Evolutionary conservation across 2,329 filamentous ascomycete genomes (phyloP).

Genomic region (Trichoderma asperellum): DNA sequence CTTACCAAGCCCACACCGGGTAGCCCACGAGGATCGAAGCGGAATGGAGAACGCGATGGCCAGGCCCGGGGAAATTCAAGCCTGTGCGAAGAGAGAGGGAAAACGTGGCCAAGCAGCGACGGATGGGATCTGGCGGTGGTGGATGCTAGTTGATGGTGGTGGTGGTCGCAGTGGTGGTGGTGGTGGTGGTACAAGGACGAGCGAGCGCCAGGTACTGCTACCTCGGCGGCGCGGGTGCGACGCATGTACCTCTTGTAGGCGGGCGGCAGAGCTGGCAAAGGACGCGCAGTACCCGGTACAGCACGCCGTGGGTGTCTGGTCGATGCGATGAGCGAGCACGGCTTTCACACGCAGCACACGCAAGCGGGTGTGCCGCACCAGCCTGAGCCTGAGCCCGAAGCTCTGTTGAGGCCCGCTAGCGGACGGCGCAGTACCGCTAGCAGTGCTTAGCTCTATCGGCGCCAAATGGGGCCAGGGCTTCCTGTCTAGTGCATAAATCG

Average conservation of each 20-base stretch:
- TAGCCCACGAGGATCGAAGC: slow-evolving; percentile 15
- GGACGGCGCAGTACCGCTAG: background rate
- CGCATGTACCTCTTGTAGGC: background rate
- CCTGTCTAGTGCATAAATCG: background rate
- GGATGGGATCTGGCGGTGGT: background rate
- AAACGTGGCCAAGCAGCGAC: background rate
- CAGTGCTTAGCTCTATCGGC: slow-evolving; percentile 18
- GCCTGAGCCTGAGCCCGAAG: slow-evolving; percentile 14
- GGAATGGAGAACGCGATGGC: slow-evolving; percentile 19
- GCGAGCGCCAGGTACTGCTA: background rate
- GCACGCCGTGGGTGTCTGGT: background rate
- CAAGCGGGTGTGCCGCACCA: background rate
- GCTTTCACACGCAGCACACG: background rate
- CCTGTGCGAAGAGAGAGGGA: background rate
- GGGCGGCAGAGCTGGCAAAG: background rate
- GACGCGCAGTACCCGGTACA: background rate
- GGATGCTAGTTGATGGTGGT: background rate
- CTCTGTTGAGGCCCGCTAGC: background rate
- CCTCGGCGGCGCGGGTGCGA: background rate
- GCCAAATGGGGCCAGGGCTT: slow-evolving; percentile 13
- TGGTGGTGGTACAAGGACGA: background rate
- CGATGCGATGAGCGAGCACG: background rate
- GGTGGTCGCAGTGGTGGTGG: background rate
- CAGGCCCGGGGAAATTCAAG: slow-evolving; percentile 10
- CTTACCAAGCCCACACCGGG: slow-evolving; percentile 26